phyloP scores from a whole-genome alignment of 768 basidiomycete genomes.

The Pulveroboletus sp. region DNA sequence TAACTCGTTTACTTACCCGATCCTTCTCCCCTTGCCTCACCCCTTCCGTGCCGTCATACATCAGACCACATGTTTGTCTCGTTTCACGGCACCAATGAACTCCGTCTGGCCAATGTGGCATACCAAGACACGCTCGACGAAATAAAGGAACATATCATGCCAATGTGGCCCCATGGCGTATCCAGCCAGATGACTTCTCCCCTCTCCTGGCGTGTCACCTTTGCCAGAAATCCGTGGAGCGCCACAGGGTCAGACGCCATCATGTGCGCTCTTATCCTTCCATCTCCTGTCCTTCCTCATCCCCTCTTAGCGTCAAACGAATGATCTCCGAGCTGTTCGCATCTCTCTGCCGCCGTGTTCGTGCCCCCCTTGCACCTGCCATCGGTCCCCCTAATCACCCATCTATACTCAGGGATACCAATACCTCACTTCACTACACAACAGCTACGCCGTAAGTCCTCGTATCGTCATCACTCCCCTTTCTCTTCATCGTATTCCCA shows the following conservation, averaged over 20 bases:
- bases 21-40: slow-evolving; percentile 21
- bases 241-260: slow-evolving; percentile 51
- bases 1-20: slow-evolving; percentile 7
- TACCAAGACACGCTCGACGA: slow-evolving; percentile 59
- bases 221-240: slow-evolving; percentile 68
- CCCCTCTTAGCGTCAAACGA: slow-evolving; percentile 49
- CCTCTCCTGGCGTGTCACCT: slow-evolving; percentile 57
- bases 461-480: slow-evolving; percentile 12
- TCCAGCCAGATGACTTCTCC: slow-evolving; percentile 39
- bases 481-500: slow-evolving; percentile 21
- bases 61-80: slow-evolving; percentile 74
- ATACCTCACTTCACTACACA: slow-evolving; percentile 63
- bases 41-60: slow-evolving; percentile 20
- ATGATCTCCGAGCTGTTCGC: slow-evolving; percentile 61
- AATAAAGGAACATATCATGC: slow-evolving; percentile 53
- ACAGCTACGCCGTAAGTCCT: slow-evolving; percentile 46
- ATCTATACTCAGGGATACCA: slow-evolving; percentile 56
- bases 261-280: slow-evolving; percentile 39
- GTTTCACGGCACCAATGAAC: slow-evolving; percentile 62
- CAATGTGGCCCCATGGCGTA: slow-evolving; percentile 68
- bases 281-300: slow-evolving; percentile 5
- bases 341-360: slow-evolving; percentile 57
- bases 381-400: slow-evolving; percentile 8
- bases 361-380: slow-evolving; percentile 18
- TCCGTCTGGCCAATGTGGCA: slow-evolving; percentile 44